Evolutionary conservation across 2,329 filamentous ascomycete species (phyloP), one percentile per base, ranked within the genome.

Genomic region (Pseudogymnoascus sp.): DNA sequence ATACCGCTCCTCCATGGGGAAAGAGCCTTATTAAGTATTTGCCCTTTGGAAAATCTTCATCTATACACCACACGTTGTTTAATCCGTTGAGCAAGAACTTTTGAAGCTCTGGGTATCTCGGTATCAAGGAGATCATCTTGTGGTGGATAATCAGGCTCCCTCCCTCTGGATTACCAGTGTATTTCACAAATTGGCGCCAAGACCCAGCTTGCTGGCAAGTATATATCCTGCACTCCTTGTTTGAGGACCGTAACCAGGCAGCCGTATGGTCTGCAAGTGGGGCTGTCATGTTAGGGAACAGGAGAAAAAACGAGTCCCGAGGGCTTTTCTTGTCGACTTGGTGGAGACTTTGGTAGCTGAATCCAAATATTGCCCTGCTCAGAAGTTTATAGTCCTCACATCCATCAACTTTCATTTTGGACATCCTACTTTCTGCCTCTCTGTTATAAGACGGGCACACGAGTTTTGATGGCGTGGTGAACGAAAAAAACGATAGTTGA

Each of bases 171-270:
- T 69, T 56, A 21, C 8, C 65, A 25, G 60, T 53, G 43, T 68
- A 67, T 14, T 70, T 71, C 7, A 71, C 31, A 65, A 85, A 84
- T 16, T 71, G 73, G 3, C 71, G 65, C 82, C 83, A 85, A 7
- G 79, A 74, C 0, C 82, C 82, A 5, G 75, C 37, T 0, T 69
- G 69, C 11, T 77, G 68, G 59, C 76, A 78, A 5, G 73, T 75
- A 31, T 75, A 78, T 8, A 85, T 73, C 16, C 72, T 75, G 66
- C 78, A 80, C 1, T 74, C 66, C 0, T 74, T 67, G 34, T 79
- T 75, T 37, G 73, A 75, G 3, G 67, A 68, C 5, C 72, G 73
- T 8, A 85, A 68, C 80, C 81, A 85, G 16, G 72, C 70, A 28
- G 69, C 73, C 2, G 84, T n/a, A 7, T 79, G 74, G 7, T 72